A percentile compares a stretch with the other conserved stretches of the same genome.
Evolutionary conservation across 805 yeast species (phyloP).

Genomic region (Sugiyamaella chiloensis): DNA sequence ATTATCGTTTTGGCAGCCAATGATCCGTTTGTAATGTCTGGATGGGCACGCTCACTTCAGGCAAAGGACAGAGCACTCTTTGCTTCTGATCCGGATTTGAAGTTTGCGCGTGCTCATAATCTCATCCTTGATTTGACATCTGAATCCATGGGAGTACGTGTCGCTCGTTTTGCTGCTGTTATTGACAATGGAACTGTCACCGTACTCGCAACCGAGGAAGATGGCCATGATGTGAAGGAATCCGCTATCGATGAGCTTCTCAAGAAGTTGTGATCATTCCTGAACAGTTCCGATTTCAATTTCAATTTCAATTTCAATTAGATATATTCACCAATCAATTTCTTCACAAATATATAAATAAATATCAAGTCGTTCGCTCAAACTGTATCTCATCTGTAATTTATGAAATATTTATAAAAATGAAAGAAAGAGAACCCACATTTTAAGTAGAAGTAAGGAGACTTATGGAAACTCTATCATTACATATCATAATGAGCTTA

Average conservation of each 20-base stretch:
- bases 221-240: background rate
- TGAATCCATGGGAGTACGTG: constrained; percentile 35
- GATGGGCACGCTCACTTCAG: constrained; percentile 54
- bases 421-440: too few relatives aligned
- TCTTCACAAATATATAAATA: too few relatives aligned
- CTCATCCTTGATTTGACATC: constrained; percentile 46
- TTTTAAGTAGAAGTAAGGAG: too few relatives aligned
- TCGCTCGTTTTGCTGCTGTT: constrained; percentile 65
- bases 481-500: too few relatives aligned
- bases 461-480: too few relatives aligned
- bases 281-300: too few relatives aligned
- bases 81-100: constrained; percentile 32
- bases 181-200: constrained; percentile 51
- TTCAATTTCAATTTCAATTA: too few relatives aligned
- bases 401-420: too few relatives aligned
- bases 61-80: constrained; percentile 42
- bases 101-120: background rate
- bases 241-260: background rate
- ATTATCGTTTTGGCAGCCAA: constrained; percentile 59
- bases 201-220: background rate
- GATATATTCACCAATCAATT: too few relatives aligned
- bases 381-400: too few relatives aligned
- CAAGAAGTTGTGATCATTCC: too few relatives aligned
- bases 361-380: too few relatives aligned
- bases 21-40: constrained; percentile 62